phyloP scores from a whole-genome alignment of 768 basidiomycete genomes.

The Boletus fagicola region DNA sequence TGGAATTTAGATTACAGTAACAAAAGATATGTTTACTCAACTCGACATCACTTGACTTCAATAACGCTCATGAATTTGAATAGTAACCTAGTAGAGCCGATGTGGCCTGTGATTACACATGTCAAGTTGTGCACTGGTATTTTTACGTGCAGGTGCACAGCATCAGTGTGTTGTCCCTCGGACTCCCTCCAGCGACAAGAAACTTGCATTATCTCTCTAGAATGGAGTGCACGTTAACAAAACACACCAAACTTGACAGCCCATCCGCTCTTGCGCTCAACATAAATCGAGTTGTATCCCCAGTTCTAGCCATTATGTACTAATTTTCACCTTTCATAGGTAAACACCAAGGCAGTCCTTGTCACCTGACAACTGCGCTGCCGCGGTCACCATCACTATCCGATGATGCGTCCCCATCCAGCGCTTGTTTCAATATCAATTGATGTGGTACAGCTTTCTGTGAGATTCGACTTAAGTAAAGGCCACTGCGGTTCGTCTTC shows the following conservation, averaged over 20 bases:
- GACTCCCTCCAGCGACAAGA: background rate
- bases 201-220: background rate
- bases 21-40: background rate
- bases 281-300: background rate
- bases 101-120: background rate
- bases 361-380: background rate
- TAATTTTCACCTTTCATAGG: background rate
- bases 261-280: background rate
- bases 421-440: background rate
- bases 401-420: conserved; percentile 4
- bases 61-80: no score
- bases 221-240: background rate
- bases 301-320: background rate
- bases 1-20: background rate
- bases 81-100: no score
- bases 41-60: no score
- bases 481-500: background rate
- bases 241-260: no score
- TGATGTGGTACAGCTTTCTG: conserved; percentile 6
- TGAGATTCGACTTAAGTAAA: conserved; percentile 1
- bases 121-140: background rate
- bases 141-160: background rate
- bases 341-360: background rate
- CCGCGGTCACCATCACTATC: background rate
- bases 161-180: background rate